Base-by-base conservation (phyloP, 257 asterid species). In the Salvia hispanica region DNA sequence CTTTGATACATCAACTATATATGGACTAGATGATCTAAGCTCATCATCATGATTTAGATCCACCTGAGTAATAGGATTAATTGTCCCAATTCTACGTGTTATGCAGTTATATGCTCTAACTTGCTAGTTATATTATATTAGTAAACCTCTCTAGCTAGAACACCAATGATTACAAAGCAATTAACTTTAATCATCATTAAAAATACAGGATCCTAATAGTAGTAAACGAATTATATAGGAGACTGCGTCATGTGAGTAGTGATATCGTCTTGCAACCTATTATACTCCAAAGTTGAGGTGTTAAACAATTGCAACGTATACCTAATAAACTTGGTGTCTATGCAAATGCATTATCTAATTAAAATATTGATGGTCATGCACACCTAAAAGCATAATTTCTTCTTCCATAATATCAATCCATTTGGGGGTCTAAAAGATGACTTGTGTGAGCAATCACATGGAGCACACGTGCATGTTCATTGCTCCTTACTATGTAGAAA, bases 381-480 rank as follows among this genome's bases (percentile, higher is more conserved):
- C 39, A 58, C 63, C 64, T 48, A 73, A 66, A 66, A 59, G 21
- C 36, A 59, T 60, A 37, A 15, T 39, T 37, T 21, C 52, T 69
- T 48, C 36, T 25, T 25, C 31, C 31, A 69, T 18, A 58, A 42
- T 11, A 43, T 28, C 57, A 37, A 40, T 16, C 37, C 62, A 59
- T 47, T 61, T 58, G 6, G 7, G 7, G 62, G 63, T 12, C 11
- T 5, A 16, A 36, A 43, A 48, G 43, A 46, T 25, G 7, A 15
- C 16, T 60, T 60, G 66, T 21, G 50, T 5, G 44, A 44, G 50
- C 37, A n/a, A 58, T 64, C 80, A 76, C 80, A 70, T 76, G 80
- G 73, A 44, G 21, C 64, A 42, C 80, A 65, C 73, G 76, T 70
- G 73, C 73, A 71, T 59, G 66, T 76, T 70, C 76, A 57, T 62